phyloP scores from a whole-genome alignment of 2,329 filamentous ascomycete genomes.

The Diaporthe destruens region DNA sequence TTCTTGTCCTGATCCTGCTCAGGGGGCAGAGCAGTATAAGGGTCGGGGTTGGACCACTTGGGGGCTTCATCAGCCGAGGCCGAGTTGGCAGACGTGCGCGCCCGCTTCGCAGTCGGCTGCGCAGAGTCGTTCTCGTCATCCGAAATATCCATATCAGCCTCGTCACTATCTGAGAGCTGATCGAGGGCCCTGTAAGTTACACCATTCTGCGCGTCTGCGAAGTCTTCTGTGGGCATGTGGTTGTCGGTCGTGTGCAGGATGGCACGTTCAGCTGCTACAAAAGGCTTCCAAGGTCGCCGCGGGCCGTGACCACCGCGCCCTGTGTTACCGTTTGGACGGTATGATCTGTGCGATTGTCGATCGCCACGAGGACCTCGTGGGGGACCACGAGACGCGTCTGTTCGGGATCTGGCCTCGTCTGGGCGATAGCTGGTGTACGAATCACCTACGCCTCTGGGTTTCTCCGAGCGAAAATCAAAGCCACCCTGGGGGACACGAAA shows the following conservation, averaged over 20 bases:
- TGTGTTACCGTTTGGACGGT: conserved; percentile 18
- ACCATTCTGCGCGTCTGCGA: conserved; percentile 59
- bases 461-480: conserved; percentile 68
- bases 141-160: conserved; percentile 75
- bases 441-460: conserved; percentile 62
- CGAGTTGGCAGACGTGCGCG: conserved; percentile 47
- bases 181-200: conserved; percentile 68
- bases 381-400: conserved; percentile 38
- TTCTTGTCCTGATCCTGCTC: conserved; percentile 75
- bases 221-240: conserved; percentile 58
- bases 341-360: background rate
- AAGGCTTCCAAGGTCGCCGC: conserved; percentile 44
- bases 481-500: conserved; percentile 59
- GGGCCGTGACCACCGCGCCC: conserved; percentile 28
- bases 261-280: conserved; percentile 61
- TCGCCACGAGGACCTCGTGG: conserved; percentile 21
- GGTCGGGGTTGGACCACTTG: conserved; percentile 96
- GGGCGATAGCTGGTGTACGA: conserved; percentile 52
- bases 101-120: conserved; percentile 59
- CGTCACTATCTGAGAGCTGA: conserved; percentile 72
- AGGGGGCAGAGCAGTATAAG: conserved; percentile 89
- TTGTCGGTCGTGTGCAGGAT: conserved; percentile 60
- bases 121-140: conserved; percentile 56
- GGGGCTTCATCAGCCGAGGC: conserved; percentile 63
- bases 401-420: conserved; percentile 39